Evolutionary conservation across 805 yeast genomes (phyloP), one percentile per base, ranked within the genome.

Genomic region (Sugiyamaella chiloensis): DNA sequence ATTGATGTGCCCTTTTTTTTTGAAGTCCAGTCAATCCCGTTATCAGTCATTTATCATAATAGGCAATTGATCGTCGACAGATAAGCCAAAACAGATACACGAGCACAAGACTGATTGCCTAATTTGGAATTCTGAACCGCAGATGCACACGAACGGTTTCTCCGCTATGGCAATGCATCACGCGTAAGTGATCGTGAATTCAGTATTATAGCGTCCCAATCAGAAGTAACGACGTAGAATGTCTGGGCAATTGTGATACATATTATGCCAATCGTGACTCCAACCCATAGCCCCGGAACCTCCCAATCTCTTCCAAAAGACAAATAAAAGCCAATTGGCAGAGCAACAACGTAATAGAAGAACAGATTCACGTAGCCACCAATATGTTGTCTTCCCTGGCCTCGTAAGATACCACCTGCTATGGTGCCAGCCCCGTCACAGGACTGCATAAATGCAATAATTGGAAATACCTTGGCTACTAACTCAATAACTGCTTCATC

Each of bases 321-420:
- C 30, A 86, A 65, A 24, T 61, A 42, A 48, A 75, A 68, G 0
- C 87, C 83, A 14, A 84, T 53, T 0, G 96, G 96, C 11, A 87
- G 70, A 7, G 91, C 95, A 43, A 88, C 61, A 2, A 76, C 57
- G 57, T 88, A 87, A 65, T 87, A 89, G 11, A 81, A 76, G 5
- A 77, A 62, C 56, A 88, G 65, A 61, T 83, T 86, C 48, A 87
- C 70, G 44, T 76, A 70, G 8, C 93, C 85, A 0, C 96, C 96
- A 31, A 86, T 72, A 35, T 78, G 74, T 63, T 88, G 96, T 63
- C 85, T 74, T 6, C 96, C 95, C 65, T 87, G 95, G n/a, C 96
- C 95, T 54, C 96, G 74, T 47, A 89, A 69, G 35, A 89, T 73
- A 2, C 96, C 90, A 6, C 93, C 93, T 3, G 83, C 75, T 2